Evolutionary conservation across 805 yeast genomes (phyloP).

Genomic region (Nakazawaea holstii): DNA sequence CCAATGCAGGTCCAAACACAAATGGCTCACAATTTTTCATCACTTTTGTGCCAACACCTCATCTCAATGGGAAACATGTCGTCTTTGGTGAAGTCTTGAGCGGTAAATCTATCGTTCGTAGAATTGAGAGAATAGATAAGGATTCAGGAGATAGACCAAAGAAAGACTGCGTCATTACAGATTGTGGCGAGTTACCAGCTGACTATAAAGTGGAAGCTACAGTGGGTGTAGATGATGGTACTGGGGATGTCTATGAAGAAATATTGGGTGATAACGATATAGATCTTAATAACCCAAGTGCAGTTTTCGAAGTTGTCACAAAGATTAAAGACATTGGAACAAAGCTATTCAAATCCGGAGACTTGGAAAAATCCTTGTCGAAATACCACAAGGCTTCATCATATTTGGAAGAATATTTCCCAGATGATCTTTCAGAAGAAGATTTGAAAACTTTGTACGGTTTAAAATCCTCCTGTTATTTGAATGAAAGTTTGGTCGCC

Average conservation of each 20-base stretch:
- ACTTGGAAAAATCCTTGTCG: constrained; percentile 46
- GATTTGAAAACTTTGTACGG: constrained; percentile 43
- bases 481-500: constrained; percentile 73
- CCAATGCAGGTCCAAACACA: constrained; percentile 93
- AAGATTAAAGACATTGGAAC: constrained; percentile 77
- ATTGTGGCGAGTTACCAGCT: constrained; percentile 71
- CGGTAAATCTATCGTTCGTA: constrained; percentile 78
- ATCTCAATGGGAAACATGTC: constrained; percentile 92
- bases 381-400: constrained; percentile 73
- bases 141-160: constrained; percentile 66
- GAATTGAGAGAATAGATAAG: constrained; percentile 67
- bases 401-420: constrained; percentile 68
- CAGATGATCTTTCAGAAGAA: constrained; percentile 57
- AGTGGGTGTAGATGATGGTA: constrained; percentile 58
- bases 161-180: constrained; percentile 62
- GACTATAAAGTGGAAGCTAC: constrained; percentile 46
- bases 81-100: constrained; percentile 87
- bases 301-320: constrained; percentile 62
- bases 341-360: constrained; percentile 60
- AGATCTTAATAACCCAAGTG: constrained; percentile 51
- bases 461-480: constrained; percentile 56
- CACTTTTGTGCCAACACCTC: constrained; percentile 91
- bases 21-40: constrained; percentile 95
- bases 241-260: constrained; percentile 81
- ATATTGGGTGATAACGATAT: constrained; percentile 70